Base-by-base conservation (phyloP, 306 rosid genomes). In the Cicer judaicum region DNA sequence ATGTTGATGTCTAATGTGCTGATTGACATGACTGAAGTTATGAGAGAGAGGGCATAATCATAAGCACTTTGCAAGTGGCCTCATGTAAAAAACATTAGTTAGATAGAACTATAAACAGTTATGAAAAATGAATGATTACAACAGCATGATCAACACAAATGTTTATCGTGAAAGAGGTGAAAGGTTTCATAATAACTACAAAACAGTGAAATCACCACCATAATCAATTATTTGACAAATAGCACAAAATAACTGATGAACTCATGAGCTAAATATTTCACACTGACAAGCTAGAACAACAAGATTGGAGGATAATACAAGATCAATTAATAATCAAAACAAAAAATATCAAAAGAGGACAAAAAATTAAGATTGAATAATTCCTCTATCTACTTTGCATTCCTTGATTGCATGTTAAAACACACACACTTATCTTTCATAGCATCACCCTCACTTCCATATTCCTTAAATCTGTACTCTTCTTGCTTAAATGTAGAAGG, bases 401-500 rank as follows among this genome's bases (percentile, higher is more conserved):
- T 85, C 21, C 84, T 81, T 14, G 96, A 87, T 75, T 87, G 96
- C 91, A 84, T 68, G 68, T 73, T 72, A 81, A 92, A 95, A 83
- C 99, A 95, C 80, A 56, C 75, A 80, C 98, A 95, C 82, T 90
- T 95, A 68, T 92, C 98, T 87, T 91, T 93, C 84, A 87, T 84
- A 12, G 89, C 96, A 74, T 91, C 94, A 8, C 80, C 78, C 80
- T 87, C 98, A 67, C 87, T 90, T 76, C 86, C 96, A 73, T 89
- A 92, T 86, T 95, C 99, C 77, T 87, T 89, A 84, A 95, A 95
- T 80, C 80, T 92, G 87, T 87, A 95, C 78, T 90, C 99, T 78
- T 92, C 99, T 79, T 86, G 98, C 86, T 95, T 95, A 82, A 64
- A 76, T n/a, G 92, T 52, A 44, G 97, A 84, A 78, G 99, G 99